A percentile compares a stretch with the other conserved stretches of the same genome.
These are phyloP conservation scores for Pleurotus sapidus DNA, from an alignment of 768 basidiomycete species.

Conservation along the genomic window DNA sequence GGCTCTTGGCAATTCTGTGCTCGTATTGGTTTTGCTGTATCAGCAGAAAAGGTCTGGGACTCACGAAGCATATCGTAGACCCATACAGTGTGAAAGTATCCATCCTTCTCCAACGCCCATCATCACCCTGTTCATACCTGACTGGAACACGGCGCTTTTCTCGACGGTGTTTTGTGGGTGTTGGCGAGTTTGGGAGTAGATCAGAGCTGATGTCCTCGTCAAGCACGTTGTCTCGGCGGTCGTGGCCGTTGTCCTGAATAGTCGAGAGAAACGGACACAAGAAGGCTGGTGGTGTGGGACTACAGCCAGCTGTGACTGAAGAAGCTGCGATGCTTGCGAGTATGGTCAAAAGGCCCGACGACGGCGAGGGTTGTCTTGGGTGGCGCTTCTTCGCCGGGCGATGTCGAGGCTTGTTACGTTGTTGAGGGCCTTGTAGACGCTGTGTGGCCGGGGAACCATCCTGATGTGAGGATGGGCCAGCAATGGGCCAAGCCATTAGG, in stretches of 20 bases:
- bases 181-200: slow-evolving; percentile 11
- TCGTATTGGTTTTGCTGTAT: neutral
- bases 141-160: slow-evolving; percentile 40
- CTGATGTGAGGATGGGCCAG: slow-evolving; percentile 26
- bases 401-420: neutral
- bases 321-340: slow-evolving; percentile 55
- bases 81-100: slow-evolving; percentile 63
- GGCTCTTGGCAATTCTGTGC: slow-evolving; percentile 22
- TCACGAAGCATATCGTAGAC: slow-evolving; percentile 60
- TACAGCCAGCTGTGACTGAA: slow-evolving; percentile 41
- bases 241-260: slow-evolving; percentile 11
- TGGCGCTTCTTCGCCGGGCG: neutral
- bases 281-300: slow-evolving; percentile 56
- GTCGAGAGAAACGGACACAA: slow-evolving; percentile 50
- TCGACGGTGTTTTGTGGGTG: slow-evolving; percentile 11
- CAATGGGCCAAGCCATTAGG: slow-evolving; percentile 55
- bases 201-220: slow-evolving; percentile 7
- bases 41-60: slow-evolving; percentile 18
- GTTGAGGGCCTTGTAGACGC: neutral
- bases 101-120: slow-evolving; percentile 58
- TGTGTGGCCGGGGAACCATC: slow-evolving; percentile 12
- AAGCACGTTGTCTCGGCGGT: neutral
- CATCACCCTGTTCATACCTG: slow-evolving; percentile 47
- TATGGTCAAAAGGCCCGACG: slow-evolving; percentile 49
- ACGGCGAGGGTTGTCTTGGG: slow-evolving; percentile 29